phyloP scores from a whole-genome alignment of 139 green algal genomes.

The Zygnema cylindricum region DNA sequence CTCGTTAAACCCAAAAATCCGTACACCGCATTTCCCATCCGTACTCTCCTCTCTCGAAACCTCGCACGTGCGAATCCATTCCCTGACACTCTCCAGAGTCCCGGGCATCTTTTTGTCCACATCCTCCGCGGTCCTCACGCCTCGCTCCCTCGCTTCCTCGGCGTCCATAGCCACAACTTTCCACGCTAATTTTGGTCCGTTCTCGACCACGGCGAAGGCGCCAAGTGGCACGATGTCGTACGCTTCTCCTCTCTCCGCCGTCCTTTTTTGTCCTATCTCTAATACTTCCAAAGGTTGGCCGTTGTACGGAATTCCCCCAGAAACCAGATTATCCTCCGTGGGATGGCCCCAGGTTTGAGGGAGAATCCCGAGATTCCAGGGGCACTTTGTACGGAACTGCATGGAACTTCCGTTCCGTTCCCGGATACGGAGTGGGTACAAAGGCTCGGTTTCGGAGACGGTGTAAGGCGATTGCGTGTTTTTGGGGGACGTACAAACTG shows the following conservation, averaged over 20 bases:
- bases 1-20: constrained; percentile 35
- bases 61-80: constrained; percentile 11
- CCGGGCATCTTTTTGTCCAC: neutral
- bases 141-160: neutral
- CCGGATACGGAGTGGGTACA: neutral
- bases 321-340: too few relatives aligned
- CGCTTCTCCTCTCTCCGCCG: neutral
- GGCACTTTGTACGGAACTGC: neutral
- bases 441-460: neutral
- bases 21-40: neutral
- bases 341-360: constrained; percentile 10
- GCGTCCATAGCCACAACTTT: neutral
- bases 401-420: neutral
- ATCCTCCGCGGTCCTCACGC: neutral
- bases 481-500: neutral
- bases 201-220: neutral
- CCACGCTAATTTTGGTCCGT: neutral
- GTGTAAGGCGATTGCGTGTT: neutral
- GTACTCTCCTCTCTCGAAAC: neutral
- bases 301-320: neutral
- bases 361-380: constrained; percentile 4
- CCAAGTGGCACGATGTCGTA: neutral
- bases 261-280: neutral
- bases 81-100: neutral
- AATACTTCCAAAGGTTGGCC: neutral